Conservation (phyloP, 73 alveolate genomes). For the Stentor roeselii region DNA sequence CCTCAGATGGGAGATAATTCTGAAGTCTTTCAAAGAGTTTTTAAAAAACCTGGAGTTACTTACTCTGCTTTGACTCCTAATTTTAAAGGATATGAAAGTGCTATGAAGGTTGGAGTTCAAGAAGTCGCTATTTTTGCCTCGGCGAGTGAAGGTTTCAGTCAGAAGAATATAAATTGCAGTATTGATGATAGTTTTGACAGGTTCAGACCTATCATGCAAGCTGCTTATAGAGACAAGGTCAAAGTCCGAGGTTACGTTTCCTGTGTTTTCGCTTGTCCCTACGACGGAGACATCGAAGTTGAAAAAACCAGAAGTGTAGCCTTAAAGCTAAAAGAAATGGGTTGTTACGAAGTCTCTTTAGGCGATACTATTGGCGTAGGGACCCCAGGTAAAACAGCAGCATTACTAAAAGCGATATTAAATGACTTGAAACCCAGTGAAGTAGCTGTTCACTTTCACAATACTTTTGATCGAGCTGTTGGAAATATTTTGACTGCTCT, state of each 20-base stretch:
- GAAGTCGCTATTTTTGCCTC: slow-evolving; percentile 91
- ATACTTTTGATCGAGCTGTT: slow-evolving; percentile 83
- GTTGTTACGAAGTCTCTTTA: slow-evolving; percentile 90
- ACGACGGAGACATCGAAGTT: slow-evolving; percentile 87
- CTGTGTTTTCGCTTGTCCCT: slow-evolving; percentile 92
- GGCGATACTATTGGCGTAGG: slow-evolving; percentile 95
- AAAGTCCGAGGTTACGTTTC: slow-evolving; percentile 89
- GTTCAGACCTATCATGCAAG: slow-evolving; percentile 61
- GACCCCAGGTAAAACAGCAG: slow-evolving; percentile 72
- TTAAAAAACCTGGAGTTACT: slow-evolving; percentile 6
- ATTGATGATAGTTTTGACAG: slow-evolving; percentile 79
- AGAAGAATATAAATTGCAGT: slow-evolving; percentile 85
- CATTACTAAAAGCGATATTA: slow-evolving; percentile 50
- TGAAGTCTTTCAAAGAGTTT: slow-evolving; percentile 12
- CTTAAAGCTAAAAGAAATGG: slow-evolving; percentile 54
- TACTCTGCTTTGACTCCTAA: slow-evolving; percentile 89
- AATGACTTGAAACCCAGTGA: background rate
- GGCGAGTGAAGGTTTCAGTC: slow-evolving; percentile 84
- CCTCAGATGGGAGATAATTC: slow-evolving; percentile 53
- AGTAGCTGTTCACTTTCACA: slow-evolving; percentile 90
- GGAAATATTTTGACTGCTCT: slow-evolving; percentile 76
- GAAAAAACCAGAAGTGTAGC: slow-evolving; percentile 53
- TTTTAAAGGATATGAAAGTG: slow-evolving; percentile 73
- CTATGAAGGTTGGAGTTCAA: slow-evolving; percentile 66
- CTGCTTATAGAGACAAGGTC: slow-evolving; percentile 61